These are phyloP conservation scores for Mycosphaerella arachidis DNA, from an alignment of 2,329 filamentous ascomycete species.

Conservation along the genomic window DNA sequence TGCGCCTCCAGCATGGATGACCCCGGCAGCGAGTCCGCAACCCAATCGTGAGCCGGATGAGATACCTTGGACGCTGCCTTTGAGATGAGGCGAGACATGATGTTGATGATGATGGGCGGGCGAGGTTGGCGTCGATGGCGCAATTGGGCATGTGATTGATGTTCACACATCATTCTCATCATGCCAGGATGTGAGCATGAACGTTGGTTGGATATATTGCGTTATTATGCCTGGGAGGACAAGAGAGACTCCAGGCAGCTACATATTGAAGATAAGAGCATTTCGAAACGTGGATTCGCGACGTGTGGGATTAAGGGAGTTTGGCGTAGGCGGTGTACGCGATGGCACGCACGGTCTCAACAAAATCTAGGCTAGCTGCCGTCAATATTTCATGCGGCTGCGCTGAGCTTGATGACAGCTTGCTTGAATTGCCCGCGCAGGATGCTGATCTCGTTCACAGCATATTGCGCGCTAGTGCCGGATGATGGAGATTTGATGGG, in stretches of 20 bases:
- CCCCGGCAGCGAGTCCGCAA: constrained; percentile 32
- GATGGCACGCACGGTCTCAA: not conserved
- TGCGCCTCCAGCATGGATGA: constrained; percentile 25
- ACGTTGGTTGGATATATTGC: not conserved
- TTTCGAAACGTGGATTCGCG: not conserved
- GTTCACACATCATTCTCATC: not conserved
- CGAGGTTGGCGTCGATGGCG: not conserved
- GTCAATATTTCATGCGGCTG: too few species aligned
- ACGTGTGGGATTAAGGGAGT: not conserved
- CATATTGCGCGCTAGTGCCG: not conserved
- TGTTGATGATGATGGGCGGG: not conserved
- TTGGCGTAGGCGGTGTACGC: not conserved
- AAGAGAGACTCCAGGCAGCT: not conserved
- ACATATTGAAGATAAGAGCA: not conserved
- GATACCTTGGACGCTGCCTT: constrained; percentile 8
- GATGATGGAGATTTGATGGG: not conserved
- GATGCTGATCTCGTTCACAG: too few species aligned
- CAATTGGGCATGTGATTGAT: constrained; percentile 2
- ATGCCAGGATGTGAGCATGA: not conserved
- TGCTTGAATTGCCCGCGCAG: too few species aligned
- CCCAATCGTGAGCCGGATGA: constrained; percentile 22
- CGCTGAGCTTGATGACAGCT: too few species aligned
- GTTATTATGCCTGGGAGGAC: not conserved
- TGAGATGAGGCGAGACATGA: constrained; percentile 3
- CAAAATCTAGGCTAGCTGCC: too few species aligned